These are phyloP conservation scores for Aspergillus cejpii DNA, from an alignment of 2,329 filamentous ascomycete genomes.

Conservation along the genomic window DNA sequence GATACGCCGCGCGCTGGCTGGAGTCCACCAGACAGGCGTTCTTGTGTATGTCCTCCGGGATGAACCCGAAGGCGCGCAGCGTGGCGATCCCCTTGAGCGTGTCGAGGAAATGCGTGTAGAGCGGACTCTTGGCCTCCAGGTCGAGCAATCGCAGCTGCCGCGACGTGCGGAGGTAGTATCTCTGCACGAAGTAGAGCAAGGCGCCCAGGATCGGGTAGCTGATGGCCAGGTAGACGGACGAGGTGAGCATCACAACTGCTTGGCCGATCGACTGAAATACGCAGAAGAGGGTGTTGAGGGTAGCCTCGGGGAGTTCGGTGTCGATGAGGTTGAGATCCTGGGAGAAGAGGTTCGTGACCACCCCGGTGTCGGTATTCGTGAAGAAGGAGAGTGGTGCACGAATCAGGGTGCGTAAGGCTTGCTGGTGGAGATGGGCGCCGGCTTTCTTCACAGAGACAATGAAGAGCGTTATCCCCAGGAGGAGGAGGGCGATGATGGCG, in stretches of 20 bases:
- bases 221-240: conserved; percentile 24
- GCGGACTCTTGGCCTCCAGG: conserved; percentile 1
- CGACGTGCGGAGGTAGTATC: background rate
- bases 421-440: conserved; percentile 20
- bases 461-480: conserved; percentile 14
- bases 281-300: conserved; percentile 12
- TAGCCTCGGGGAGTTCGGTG: conserved; percentile 28
- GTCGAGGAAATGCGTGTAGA: conserved; percentile 2
- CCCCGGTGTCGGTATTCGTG: conserved; percentile 40
- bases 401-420: conserved; percentile 15
- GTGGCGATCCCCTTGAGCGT: background rate
- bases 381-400: conserved; percentile 41
- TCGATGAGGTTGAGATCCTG: conserved; percentile 46
- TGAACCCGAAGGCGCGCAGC: background rate
- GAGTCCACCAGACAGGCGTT: conserved; percentile 28
- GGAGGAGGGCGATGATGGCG: conserved; percentile 17
- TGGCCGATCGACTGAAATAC: conserved; percentile 19
- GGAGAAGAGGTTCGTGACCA: conserved; percentile 44
- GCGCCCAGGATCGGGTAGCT: conserved; percentile 5
- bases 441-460: conserved; percentile 18
- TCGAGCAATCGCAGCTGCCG: conserved; percentile 1
- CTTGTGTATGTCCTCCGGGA: conserved; percentile 11
- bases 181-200: background rate
- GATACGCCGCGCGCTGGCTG: conserved; percentile 33
- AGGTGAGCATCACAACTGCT: conserved; percentile 19